Percentiles rank a stretch among this genome's conserved stretches.
Conservation (phyloP, 164 flowering plant species). For the Piper betle region DNA sequence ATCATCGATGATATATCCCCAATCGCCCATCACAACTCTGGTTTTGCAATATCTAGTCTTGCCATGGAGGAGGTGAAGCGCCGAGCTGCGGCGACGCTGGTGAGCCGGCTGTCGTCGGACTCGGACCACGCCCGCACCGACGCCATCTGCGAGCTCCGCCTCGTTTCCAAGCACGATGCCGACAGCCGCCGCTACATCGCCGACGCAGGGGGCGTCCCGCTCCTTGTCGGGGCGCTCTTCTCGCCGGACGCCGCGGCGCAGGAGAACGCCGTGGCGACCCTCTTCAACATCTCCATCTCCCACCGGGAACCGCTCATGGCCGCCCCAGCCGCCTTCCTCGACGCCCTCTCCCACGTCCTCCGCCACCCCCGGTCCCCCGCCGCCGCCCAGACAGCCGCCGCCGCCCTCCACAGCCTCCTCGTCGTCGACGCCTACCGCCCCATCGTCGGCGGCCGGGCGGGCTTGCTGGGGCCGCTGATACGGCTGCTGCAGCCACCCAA, state of each 20-base stretch:
- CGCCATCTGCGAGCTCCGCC: constrained; percentile 64
- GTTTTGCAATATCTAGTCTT: too few relatives aligned
- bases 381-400: constrained; percentile 62
- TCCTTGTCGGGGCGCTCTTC: constrained; percentile 48
- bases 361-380: constrained; percentile 30
- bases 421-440: constrained; percentile 49
- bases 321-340: constrained; percentile 73
- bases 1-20: too few relatives aligned
- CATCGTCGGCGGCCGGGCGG: constrained; percentile 69
- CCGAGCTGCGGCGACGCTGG: constrained; percentile 38
- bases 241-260: constrained; percentile 31
- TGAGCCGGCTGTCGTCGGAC: constrained; percentile 51
- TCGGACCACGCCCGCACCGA: constrained; percentile 56
- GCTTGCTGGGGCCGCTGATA: constrained; percentile 50
- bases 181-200: constrained; percentile 50
- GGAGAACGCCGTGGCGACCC: constrained; percentile 78
- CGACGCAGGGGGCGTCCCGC: constrained; percentile 63
- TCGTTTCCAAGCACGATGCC: constrained; percentile 62
- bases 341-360: constrained; percentile 69
- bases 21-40: too few relatives aligned
- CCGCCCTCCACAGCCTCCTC: constrained; percentile 60
- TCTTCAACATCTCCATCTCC: constrained; percentile 78
- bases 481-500: constrained; percentile 27
- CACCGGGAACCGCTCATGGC: constrained; percentile 45
- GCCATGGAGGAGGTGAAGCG: constrained; percentile 39